Base-by-base conservation (phyloP, 208 protist genomes). In the Leishmania mexicana region DNA sequence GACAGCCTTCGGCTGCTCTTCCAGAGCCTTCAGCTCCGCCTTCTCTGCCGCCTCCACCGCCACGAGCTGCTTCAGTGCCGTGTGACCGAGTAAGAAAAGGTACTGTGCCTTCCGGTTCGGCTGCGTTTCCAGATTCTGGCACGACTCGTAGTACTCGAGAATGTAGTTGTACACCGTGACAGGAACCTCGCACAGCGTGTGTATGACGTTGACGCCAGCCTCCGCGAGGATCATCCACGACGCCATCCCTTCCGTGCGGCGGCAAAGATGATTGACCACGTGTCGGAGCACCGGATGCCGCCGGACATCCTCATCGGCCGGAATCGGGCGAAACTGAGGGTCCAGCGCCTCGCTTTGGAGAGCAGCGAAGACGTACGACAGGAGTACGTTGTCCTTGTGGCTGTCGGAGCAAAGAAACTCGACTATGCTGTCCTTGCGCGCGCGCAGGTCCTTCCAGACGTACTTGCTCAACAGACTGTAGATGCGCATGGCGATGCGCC, bases 1-100 rank as follows among this genome's bases (percentile, higher is more conserved):
- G 2, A 72, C 35, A 4, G 19, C 60, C 62, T 80, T 86, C 35
- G 81, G 31, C 2, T 83, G 68, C 49, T 93, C 92, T 68, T 96
- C 90, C 64, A 98, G 72, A 70, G 84, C 85, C 81, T 95, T 96
- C 78, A 98, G 75, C 83, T 97, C 89, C 75, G 86, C 78, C 51
- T 92, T 90, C 82, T 98, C 93, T 51, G 86, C 76, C n/a, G 78
- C 87, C 79, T 98, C 95, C 24, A 98, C 87, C 13, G 95, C 86
- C 11, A 98, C 91, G 24, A 98, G 86, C 81, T 96, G 93, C 87
- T 98, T 98, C 35, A 98, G 81, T 28, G 93, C 93, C 1, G 93
- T 98, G 60, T 84, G 81, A 6, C 93, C 93, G 21, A 96, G 80
- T 28, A 98, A 54, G 83, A 94, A 96, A 57, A 93, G 87, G 49